A percentile compares a stretch with the other conserved stretches of the same genome.
Evolutionary conservation across 352 stramenopile genomes (phyloP).

Genomic region (Phytophthora fragariae): DNA sequence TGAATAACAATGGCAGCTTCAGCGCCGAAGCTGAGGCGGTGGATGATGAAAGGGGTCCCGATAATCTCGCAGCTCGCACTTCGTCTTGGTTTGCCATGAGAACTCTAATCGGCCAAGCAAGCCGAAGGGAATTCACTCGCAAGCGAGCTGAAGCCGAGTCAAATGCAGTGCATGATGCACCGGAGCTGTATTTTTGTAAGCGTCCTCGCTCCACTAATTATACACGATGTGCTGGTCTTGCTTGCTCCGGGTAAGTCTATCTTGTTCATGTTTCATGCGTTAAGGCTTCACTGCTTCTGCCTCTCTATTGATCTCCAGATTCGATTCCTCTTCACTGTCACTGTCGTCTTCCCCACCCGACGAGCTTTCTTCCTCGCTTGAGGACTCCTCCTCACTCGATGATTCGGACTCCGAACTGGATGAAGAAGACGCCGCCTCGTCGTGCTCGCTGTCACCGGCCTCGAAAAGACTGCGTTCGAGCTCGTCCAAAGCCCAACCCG

Average conservation of each 20-base stretch:
- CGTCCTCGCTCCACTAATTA: slow-evolving; percentile 38
- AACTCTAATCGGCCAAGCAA: not conserved
- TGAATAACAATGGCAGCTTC: slow-evolving; percentile 60
- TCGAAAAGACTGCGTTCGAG: slow-evolving; percentile 72
- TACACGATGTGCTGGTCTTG: slow-evolving; percentile 34
- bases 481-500: slow-evolving; percentile 79
- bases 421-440: slow-evolving; percentile 29
- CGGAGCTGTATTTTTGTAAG: slow-evolving; percentile 39
- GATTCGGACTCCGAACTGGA: slow-evolving; percentile 40
- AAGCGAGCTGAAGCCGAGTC: slow-evolving; percentile 9
- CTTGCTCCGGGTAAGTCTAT: slow-evolving; percentile 17
- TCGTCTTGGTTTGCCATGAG: slow-evolving; percentile 33
- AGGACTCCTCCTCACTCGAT: slow-evolving; percentile 40
- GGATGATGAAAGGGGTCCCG: slow-evolving; percentile 7
- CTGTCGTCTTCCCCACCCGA: slow-evolving; percentile 19
- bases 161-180: slow-evolving; percentile 22
- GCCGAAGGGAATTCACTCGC: slow-evolving; percentile 8
- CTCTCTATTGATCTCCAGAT: not conserved
- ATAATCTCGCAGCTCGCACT: slow-evolving; percentile 23
- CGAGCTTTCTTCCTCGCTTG: slow-evolving; percentile 41
- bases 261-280: not conserved
- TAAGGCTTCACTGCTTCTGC: slow-evolving; percentile 7
- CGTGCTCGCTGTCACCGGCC: slow-evolving; percentile 32
- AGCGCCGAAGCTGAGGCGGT: slow-evolving; percentile 1
- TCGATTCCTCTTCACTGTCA: slow-evolving; percentile 9